These are phyloP conservation scores for Trichoderma sp. DNA, from an alignment of 2,329 filamentous ascomycete genomes.

Conservation along the genomic window DNA sequence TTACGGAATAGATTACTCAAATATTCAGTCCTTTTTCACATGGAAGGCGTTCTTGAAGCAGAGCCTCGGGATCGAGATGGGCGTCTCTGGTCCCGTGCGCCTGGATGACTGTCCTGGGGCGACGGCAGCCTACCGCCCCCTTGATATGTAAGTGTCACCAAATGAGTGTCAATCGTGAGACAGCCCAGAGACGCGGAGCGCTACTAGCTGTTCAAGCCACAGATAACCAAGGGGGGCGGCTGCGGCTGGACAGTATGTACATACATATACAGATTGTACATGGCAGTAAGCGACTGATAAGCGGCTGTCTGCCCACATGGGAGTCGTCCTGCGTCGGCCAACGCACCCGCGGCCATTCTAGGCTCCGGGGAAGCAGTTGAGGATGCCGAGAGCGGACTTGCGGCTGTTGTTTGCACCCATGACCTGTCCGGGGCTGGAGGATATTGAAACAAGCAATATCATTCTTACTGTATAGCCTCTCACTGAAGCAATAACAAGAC, in stretches of 20 bases:
- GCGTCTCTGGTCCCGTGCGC: conserved; percentile 6
- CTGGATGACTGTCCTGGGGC: conserved; percentile 7
- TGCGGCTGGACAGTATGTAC: too few relatives aligned
- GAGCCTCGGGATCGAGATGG: conserved; percentile 11
- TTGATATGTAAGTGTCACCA: neutral
- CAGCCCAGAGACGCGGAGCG: neutral
- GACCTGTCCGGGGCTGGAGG: too few relatives aligned
- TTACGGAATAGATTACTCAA: too few relatives aligned
- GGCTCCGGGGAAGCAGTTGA: conserved; percentile 6
- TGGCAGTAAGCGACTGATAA: conserved; percentile 11
- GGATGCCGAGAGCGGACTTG: neutral
- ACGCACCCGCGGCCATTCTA: conserved; percentile 11
- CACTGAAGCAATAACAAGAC: too few relatives aligned
- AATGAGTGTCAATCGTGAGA: neutral
- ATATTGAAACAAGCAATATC: too few relatives aligned
- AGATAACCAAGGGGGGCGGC: conserved; percentile 13
- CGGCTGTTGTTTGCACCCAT: neutral
- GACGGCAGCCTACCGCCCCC: conserved; percentile 10
- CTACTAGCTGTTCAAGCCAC: conserved; percentile 5
- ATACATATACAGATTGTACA: too few relatives aligned
- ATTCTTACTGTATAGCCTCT: too few relatives aligned
- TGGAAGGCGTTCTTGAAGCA: neutral
- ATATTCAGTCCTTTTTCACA: conserved; percentile 7
- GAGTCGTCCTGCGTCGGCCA: conserved; percentile 14
- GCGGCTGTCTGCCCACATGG: conserved; percentile 9